Evolutionary conservation across 805 yeast species (phyloP).

Genomic region (Candida anglica): DNA sequence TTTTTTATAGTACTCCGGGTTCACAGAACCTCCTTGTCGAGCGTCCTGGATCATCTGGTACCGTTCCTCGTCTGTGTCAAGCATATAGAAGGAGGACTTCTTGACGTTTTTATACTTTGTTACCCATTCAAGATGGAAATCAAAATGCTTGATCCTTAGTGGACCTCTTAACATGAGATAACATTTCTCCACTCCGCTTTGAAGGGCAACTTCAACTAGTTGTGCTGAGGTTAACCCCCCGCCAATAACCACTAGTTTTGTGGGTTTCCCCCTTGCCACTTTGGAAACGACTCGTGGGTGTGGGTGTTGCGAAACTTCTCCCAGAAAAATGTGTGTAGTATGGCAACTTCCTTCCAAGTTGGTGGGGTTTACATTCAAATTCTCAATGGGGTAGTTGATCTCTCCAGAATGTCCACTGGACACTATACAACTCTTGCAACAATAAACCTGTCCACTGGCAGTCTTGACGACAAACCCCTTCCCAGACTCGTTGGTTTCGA

Average conservation of each 20-base stretch:
- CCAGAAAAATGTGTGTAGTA: conserved; percentile 30
- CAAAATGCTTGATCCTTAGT: conserved; percentile 43
- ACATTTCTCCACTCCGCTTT: conserved; percentile 25
- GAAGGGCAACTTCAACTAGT: conserved; percentile 34
- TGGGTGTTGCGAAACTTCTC: conserved; percentile 18
- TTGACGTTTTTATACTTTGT: conserved; percentile 44
- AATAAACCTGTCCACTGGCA: conserved; percentile 24
- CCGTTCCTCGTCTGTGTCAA: conserved; percentile 40
- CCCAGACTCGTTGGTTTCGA: conserved; percentile 18
- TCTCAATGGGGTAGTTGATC: conserved; percentile 28
- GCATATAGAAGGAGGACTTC: conserved; percentile 40
- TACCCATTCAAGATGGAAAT: conserved; percentile 47
- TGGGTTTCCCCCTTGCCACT: conserved; percentile 6
- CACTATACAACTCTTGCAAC: conserved; percentile 29
- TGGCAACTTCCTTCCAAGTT: conserved; percentile 27
- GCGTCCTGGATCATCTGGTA: conserved; percentile 37
- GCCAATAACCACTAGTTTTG: conserved; percentile 35
- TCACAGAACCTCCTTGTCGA: conserved; percentile 43
- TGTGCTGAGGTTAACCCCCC: conserved; percentile 48
- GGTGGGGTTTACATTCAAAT: conserved; percentile 9
- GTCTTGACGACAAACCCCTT: conserved; percentile 32
- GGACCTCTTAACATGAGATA: conserved; percentile 32
- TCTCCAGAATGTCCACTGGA: conserved; percentile 35
- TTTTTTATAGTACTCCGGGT: conserved; percentile 38
- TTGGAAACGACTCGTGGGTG: conserved; percentile 13